These are phyloP conservation scores for Dendrobium huoshanense DNA, from an alignment of 106 monocot genomes.

Conservation along the genomic window DNA sequence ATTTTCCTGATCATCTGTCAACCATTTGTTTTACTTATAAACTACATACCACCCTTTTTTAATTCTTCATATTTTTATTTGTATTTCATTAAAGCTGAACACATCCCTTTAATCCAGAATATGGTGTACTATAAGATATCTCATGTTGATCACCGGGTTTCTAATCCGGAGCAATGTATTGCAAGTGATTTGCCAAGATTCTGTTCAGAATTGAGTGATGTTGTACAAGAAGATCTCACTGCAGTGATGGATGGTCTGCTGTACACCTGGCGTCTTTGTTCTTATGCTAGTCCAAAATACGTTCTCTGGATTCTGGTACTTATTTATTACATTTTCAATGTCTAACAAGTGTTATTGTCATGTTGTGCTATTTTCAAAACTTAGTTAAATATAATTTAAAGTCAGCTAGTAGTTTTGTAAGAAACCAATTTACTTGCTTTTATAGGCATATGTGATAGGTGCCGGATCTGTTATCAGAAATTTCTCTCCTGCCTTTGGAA, in stretches of 20 bases:
- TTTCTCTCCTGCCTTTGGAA: conserved; percentile 95
- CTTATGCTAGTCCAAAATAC: conserved; percentile 99
- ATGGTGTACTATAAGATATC: conserved; percentile 99
- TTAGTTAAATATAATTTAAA: background rate
- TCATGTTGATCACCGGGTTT: conserved; percentile 84
- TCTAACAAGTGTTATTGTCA: background rate
- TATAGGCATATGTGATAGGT: conserved; percentile 88
- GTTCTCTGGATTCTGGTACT: conserved; percentile 95
- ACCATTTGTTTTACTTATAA: background rate
- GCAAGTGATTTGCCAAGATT: conserved; percentile 94
- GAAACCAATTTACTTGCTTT: conserved; percentile 11
- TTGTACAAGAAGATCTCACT: conserved; percentile 91
- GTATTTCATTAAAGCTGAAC: background rate
- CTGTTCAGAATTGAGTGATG: conserved; percentile 91
- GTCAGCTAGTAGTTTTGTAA: background rate
- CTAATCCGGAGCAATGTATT: conserved; percentile 90
- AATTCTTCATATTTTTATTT: background rate
- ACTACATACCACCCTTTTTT: background rate
- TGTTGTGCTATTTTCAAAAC: background rate
- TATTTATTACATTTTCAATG: background rate
- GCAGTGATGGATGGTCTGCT: conserved; percentile 86
- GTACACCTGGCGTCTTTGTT: conserved; percentile 98
- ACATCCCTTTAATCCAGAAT: conserved; percentile 48
- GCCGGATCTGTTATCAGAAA: conserved; percentile 85
- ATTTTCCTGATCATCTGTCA: background rate